Conservation (phyloP, 1,284 basidiomycete species). For the Grifola frondosa region DNA sequence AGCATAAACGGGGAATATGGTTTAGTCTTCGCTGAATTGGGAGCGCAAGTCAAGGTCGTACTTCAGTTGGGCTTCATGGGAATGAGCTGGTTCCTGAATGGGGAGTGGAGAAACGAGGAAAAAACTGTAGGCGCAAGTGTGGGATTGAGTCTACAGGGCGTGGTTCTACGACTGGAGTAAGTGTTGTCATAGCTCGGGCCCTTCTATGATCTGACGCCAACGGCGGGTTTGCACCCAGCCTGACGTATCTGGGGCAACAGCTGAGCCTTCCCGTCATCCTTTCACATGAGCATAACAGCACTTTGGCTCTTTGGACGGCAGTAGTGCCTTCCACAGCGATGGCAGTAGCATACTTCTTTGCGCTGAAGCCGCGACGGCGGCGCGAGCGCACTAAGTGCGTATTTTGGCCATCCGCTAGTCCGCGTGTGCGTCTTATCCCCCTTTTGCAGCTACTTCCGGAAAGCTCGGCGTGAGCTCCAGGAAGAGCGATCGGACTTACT, state of each 20-base stretch:
- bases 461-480: slow-evolving; percentile 47
- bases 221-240: slow-evolving; percentile 23
- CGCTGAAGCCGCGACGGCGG: slow-evolving; percentile 33
- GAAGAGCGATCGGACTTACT: slow-evolving; percentile 60
- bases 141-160: slow-evolving; percentile 29
- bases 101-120: slow-evolving; percentile 29
- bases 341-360: slow-evolving; percentile 34
- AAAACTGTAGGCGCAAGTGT: slow-evolving; percentile 32
- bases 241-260: slow-evolving; percentile 35
- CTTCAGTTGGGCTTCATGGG: slow-evolving; percentile 27
- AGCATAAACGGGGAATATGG: slow-evolving; percentile 32
- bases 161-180: slow-evolving; percentile 36
- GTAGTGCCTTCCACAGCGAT: slow-evolving; percentile 34
- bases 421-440: slow-evolving; percentile 5
- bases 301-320: slow-evolving; percentile 31
- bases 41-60: slow-evolving; percentile 23
- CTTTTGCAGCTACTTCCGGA: slow-evolving; percentile 46
- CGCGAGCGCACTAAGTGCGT: slow-evolving; percentile 32
- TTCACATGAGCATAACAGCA: slow-evolving; percentile 30
- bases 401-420: neutral
- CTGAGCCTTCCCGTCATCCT: slow-evolving; percentile 36
- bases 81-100: slow-evolving; percentile 26
- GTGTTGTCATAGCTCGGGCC: slow-evolving; percentile 16
- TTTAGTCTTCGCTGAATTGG: slow-evolving; percentile 31
- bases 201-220: slow-evolving; percentile 4